Evolutionary conservation across 2,329 filamentous ascomycete genomes (phyloP), one percentile per base, ranked within the genome.

Genomic region (Massarina eburnea): DNA sequence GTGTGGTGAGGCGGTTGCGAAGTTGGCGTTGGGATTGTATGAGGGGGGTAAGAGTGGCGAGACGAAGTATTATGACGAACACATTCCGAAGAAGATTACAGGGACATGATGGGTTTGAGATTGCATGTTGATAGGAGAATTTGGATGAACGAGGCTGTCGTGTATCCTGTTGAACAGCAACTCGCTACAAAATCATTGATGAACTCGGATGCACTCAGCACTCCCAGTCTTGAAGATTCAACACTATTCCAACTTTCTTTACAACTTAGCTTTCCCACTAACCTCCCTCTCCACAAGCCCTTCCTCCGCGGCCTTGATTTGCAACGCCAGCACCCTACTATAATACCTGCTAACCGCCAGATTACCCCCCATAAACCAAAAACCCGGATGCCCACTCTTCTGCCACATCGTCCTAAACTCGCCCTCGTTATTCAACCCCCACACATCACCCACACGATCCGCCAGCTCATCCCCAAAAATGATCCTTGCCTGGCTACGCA

Each of bases 331-430:
- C 24, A 75, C 68, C 21, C 72, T 62, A 10, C 73, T 74, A 46
- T 67, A 73, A 47, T 71, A 94, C 34, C 76, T 63, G 3, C 64
- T 64, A 35, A 73, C 59, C 1, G 67, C 66, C 8, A 73, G 58
- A 41, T 73, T 72, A 0, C 75, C 75, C 4, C 75, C 75, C 45
- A 69, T 67, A 47, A 74, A 77, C 67, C 71, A 78, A 6, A 78
- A 55, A 3, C 68, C 62, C 0, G 65, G 69, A 49, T 72, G 57
- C 7, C 62, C 61, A 41, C 52, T 57, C 41, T 49, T 57, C 51
- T 66, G 68, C 51, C 68, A 75, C 43, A 71, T 71, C 0, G 72
- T 75, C 41, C 69, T 63, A 22, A 77, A 57, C 52, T 79, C 76
- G 8, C 76, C 76, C 46, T 79, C 76, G 3, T 66, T 52, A 55